Base-by-base conservation (phyloP, 2,329 filamentous ascomycete genomes). In the Exophiala oligosperma region DNA sequence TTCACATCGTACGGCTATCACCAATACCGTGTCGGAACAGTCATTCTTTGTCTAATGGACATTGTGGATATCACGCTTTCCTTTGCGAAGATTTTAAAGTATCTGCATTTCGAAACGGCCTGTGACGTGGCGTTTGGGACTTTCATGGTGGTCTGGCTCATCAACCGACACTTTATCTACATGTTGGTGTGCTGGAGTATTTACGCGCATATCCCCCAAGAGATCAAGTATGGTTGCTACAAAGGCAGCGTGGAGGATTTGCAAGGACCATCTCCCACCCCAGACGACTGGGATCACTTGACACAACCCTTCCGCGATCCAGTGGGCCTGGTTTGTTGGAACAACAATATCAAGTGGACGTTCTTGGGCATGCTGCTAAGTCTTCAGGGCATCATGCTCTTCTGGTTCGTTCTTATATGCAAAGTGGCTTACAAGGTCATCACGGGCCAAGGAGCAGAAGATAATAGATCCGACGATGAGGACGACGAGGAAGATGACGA, bases 41-140 rank as follows among this genome's bases (percentile, higher is more conserved):
- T 96, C 49, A 91, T 97, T 60, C 79, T 99, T 51, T 88, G 91
- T 54, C 82, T 96, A 64, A 97, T 97, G 92, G 94, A 99, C 70
- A 81, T 96, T 52, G 91, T 95, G 48, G 94, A 97, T 70, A 81
- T 96, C 51, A 82, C 96, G 60, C 81, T 99, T 41, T 89, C 93
- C 46, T 91, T 96, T 29, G 94, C 94, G 66, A 99, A 99, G 75
- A 90, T 92, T 68, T 84, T 97, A 66, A 97, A 96, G 73, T 99
- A 97, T 72, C 78, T 92, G 52, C 88, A 89, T 61, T 91, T 84
- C 74, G 84, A 85, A 62, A 87, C 77, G 3, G 75, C 87, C 54
- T 97, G 92, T 78, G 94, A 97, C 71, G 76, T 87, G 61, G 84
- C 86, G 50, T 97, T 97, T 70, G 92, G 86, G 38, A 71, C 93